Conservation (phyloP, 441 rosid genomes). For the Gossypium lobatum region DNA sequence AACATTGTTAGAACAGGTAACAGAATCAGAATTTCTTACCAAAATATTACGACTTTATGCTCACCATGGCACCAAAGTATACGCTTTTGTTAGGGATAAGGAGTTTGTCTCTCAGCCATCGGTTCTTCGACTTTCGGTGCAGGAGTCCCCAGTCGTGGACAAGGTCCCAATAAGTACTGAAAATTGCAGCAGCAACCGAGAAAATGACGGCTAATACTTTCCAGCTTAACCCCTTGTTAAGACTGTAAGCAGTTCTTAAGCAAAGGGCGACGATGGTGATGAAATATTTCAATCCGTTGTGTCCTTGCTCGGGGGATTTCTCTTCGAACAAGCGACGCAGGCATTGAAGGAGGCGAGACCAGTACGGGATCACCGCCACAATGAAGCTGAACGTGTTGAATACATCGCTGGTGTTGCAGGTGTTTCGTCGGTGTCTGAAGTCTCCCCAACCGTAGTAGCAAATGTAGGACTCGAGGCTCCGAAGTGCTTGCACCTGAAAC, state of each 20-base stretch:
- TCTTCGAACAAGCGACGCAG: conserved; percentile 55
- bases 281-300: conserved; percentile 55
- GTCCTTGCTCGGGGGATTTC: conserved; percentile 49
- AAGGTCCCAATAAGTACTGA: conserved; percentile 70
- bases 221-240: conserved; percentile 34
- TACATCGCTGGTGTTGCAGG: conserved; percentile 27
- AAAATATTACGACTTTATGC: not conserved
- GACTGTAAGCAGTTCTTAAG: conserved; percentile 48
- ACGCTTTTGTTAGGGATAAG: conserved; percentile 43
- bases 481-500: conserved; percentile 52
- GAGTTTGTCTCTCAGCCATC: conserved; percentile 76
- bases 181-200: conserved; percentile 45
- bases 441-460: conserved; percentile 85
- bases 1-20: not conserved
- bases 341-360: conserved; percentile 55
- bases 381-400: conserved; percentile 47
- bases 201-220: conserved; percentile 36
- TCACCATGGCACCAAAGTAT: conserved; percentile 59
- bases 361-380: conserved; percentile 55
- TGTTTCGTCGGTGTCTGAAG: conserved; percentile 33
- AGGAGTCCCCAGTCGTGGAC: conserved; percentile 77
- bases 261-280: conserved; percentile 53
- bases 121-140: conserved; percentile 40
- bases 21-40: not conserved
- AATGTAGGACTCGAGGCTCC: conserved; percentile 65